Percentiles rank a stretch among this genome's conserved stretches.
phyloP scores from a whole-genome alignment of 352 stramenopile genomes.

The Pilasporangium apinafurcum region DNA sequence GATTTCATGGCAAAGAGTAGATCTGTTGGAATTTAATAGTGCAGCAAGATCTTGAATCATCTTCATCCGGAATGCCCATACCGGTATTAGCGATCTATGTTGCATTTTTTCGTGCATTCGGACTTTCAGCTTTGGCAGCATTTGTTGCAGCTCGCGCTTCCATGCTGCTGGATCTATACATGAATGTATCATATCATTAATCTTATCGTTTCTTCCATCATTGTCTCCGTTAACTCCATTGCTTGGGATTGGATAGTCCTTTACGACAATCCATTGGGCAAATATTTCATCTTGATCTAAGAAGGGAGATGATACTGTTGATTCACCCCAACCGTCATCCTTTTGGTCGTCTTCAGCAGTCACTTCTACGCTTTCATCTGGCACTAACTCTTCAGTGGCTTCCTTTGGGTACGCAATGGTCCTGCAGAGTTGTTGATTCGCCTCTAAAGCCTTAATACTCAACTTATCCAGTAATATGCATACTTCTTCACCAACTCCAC shows the following conservation, averaged over 20 bases:
- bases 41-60: constrained; percentile 15
- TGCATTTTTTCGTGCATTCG: constrained; percentile 14
- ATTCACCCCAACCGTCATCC: constrained; percentile 16
- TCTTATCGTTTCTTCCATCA: background rate
- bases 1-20: constrained; percentile 12
- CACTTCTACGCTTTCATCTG: constrained; percentile 34
- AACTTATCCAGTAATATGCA: constrained; percentile 45
- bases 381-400: constrained; percentile 29
- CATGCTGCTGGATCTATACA: constrained; percentile 30
- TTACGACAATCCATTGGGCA: constrained; percentile 35
- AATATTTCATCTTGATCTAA: constrained; percentile 19
- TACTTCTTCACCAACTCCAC: constrained; percentile 37
- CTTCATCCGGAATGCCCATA: constrained; percentile 22
- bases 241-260: constrained; percentile 20
- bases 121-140: constrained; percentile 27
- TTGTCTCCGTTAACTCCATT: background rate
- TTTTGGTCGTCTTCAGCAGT: constrained; percentile 21
- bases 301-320: constrained; percentile 15
- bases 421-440: constrained; percentile 6
- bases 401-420: constrained; percentile 30
- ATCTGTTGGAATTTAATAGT: constrained; percentile 7
- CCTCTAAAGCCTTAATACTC: constrained; percentile 25
- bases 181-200: constrained; percentile 31
- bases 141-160: constrained; percentile 24
- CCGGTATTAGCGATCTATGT: constrained; percentile 8